Evolutionary conservation across 73 alveolate species (phyloP).

Genomic region (Paramecium octaurelia): DNA sequence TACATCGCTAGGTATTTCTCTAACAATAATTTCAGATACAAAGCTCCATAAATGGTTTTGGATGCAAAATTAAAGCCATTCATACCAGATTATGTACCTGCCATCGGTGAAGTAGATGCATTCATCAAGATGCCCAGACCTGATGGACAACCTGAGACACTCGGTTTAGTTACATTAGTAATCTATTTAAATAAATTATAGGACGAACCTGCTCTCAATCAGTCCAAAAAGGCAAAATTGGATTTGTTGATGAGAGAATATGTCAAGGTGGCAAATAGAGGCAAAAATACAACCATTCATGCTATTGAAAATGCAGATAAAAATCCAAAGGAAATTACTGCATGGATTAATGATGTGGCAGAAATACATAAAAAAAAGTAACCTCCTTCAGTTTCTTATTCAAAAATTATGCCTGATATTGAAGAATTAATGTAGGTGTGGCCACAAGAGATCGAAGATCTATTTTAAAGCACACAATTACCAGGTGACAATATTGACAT

Average conservation of each 20-base stretch:
- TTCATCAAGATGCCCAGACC: conserved; percentile 94
- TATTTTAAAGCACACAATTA: conserved; percentile 70
- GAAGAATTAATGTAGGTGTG: conserved; percentile 93
- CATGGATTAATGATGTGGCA: conserved; percentile 89
- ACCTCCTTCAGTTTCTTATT: conserved; percentile 92
- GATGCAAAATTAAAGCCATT: conserved; percentile 95
- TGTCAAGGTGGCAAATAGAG: conserved; percentile 71
- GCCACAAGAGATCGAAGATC: conserved; percentile 91
- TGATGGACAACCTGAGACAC: conserved; percentile 85
- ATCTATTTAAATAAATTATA: neutral
- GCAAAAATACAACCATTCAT: conserved; percentile 39
- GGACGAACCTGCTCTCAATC: conserved; percentile 91
- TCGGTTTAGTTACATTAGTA: conserved; percentile 78
- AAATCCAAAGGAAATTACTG: conserved; percentile 88
- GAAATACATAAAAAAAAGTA: conserved; percentile 91
- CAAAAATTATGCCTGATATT: conserved; percentile 93
- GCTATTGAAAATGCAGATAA: conserved; percentile 92
- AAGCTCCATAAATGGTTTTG: conserved; percentile 89
- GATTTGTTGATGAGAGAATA: conserved; percentile 72
- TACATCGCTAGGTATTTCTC: conserved; percentile 60
- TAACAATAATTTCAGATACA: conserved; percentile 64
- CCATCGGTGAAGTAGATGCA: conserved; percentile 97
- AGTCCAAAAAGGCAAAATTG: conserved; percentile 74
- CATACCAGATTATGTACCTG: conserved; percentile 93
- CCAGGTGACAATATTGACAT: conserved; percentile 93